Conservation (phyloP, 2,329 filamentous ascomycete genomes). For the Penicillium verrucosum region DNA sequence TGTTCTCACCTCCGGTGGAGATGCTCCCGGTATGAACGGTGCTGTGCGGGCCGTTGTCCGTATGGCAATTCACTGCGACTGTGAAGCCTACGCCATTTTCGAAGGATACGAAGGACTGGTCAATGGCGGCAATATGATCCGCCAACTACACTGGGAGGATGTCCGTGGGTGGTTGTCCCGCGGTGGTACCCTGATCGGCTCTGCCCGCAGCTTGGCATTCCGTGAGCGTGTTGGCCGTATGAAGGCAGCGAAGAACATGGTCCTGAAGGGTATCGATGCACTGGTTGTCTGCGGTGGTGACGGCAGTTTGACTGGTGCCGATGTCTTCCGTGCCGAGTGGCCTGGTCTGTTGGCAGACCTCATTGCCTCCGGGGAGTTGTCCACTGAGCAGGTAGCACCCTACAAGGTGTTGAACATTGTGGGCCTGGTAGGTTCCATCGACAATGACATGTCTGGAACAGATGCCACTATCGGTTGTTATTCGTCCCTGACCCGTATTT, state of each 20-base stretch:
- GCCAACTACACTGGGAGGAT: conserved; percentile 84
- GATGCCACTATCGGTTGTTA: conserved; percentile 98
- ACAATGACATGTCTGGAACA: conserved; percentile 96
- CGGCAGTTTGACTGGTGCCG: conserved; percentile 90
- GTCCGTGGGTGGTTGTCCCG: conserved; percentile 92
- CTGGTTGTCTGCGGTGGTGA: conserved; percentile 97
- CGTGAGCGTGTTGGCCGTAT: conserved; percentile 82
- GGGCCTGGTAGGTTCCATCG: conserved; percentile 92
- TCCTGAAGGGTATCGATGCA: conserved; percentile 88
- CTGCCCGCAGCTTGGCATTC: conserved; percentile 88
- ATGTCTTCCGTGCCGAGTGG: conserved; percentile 91
- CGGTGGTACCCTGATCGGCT: conserved; percentile 93
- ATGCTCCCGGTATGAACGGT: conserved; percentile 93
- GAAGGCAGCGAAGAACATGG: conserved; percentile 88
- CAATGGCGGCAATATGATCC: conserved; percentile 81
- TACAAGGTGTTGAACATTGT: conserved; percentile 93
- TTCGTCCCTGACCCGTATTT: conserved; percentile 87
- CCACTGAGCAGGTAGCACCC: conserved; percentile 65
- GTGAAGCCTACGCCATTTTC: conserved; percentile 76
- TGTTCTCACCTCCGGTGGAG: conserved; percentile 91
- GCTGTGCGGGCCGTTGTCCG: conserved; percentile 87
- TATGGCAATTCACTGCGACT: conserved; percentile 80
- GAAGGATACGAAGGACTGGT: conserved; percentile 97
- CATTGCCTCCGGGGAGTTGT: conserved; percentile 69
- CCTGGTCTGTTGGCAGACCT: conserved; percentile 82